Base-by-base conservation (phyloP, 2,329 filamentous ascomycete species). In the Gliomastix tumulicola region DNA sequence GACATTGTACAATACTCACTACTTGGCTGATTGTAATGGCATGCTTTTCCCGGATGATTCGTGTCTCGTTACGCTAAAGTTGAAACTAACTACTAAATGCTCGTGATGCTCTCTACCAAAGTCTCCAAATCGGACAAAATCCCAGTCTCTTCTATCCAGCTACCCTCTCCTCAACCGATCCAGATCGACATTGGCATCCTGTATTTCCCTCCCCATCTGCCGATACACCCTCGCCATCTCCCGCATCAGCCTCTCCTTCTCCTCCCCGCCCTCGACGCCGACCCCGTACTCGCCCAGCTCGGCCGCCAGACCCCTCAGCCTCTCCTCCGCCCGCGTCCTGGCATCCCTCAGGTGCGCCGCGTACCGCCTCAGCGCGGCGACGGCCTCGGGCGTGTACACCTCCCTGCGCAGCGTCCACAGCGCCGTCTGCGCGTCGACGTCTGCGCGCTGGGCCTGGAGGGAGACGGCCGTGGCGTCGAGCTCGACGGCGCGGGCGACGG, bases 261-360 rank as follows among this genome's bases (percentile, higher is more conserved):
- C 51, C 34, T 58, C 56, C 2, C 46, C 53, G 2, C 50, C 53
- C 9, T 51, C 50, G 1, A 62, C 48, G 3, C 51, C 57, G 3
- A 74, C 66, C 0, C 74, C 73, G 39, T 76, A 77, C 21, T 64
- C 68, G 8, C 45, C 56, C 30, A 79, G 49, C 48, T 74, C 62
- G 10, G 53, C 59, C 48, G 56, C 49, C 21, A 68, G 44, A 13
- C 61, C 56, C 11, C 59, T 54, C 1, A 72, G 44, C 2, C 56
- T 56, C 47, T 74, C 71, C 21, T 58, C 52, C 4, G 69, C 42
- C n/a, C 72, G 53, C 30, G 60, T 49, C 30, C 56, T 64, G 21
- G 68, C 69, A 37, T 75, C 69, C 5, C 59, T 57, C 35, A 79
- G 49, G 45, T 78, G 73, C 2, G 52, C 44, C 0, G 55, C 57